Evolutionary conservation across 2,329 filamentous ascomycete species (phyloP).

Genomic region (Phialophora macrospora): DNA sequence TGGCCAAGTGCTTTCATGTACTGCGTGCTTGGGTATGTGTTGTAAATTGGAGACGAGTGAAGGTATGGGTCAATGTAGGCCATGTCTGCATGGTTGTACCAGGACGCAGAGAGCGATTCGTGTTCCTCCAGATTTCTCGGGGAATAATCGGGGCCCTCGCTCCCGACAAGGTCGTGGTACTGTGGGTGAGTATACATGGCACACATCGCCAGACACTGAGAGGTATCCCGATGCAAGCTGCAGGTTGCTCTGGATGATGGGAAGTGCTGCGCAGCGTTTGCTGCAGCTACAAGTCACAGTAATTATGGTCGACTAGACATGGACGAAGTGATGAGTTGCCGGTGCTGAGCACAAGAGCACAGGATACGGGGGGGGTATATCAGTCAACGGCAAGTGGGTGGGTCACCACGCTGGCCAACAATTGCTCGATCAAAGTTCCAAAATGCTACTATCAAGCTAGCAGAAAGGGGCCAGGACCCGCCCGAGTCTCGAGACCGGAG

Average conservation of each 20-base stretch:
- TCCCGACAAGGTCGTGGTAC: slow-evolving; percentile 26
- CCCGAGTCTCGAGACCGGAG: neutral
- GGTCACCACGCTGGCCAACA: slow-evolving; percentile 4
- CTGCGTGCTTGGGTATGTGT: slow-evolving; percentile 13
- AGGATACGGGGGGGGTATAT: slow-evolving; percentile 13
- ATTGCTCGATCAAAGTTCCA: slow-evolving; percentile 18
- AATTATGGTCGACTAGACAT: neutral
- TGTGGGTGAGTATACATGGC: slow-evolving; percentile 23
- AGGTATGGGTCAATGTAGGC: slow-evolving; percentile 29
- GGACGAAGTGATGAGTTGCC: neutral
- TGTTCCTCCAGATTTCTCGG: neutral
- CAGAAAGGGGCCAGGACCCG: slow-evolving; percentile 18
- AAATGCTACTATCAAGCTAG: slow-evolving; percentile 16
- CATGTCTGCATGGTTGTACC: slow-evolving; percentile 12
- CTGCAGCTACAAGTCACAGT: neutral
- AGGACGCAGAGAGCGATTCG: slow-evolving; percentile 10
- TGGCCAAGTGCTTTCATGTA: neutral
- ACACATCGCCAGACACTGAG: neutral
- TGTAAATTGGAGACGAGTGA: slow-evolving; percentile 7
- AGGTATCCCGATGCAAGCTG: neutral
- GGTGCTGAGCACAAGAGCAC: neutral
- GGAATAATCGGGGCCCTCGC: slow-evolving; percentile 18
- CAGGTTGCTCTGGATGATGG: neutral
- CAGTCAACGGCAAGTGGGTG: slow-evolving; percentile 17
- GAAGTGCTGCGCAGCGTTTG: neutral